These are phyloP conservation scores for Incumbomyces lentus DNA, from an alignment of 2,329 filamentous ascomycete genomes.

Conservation along the genomic window DNA sequence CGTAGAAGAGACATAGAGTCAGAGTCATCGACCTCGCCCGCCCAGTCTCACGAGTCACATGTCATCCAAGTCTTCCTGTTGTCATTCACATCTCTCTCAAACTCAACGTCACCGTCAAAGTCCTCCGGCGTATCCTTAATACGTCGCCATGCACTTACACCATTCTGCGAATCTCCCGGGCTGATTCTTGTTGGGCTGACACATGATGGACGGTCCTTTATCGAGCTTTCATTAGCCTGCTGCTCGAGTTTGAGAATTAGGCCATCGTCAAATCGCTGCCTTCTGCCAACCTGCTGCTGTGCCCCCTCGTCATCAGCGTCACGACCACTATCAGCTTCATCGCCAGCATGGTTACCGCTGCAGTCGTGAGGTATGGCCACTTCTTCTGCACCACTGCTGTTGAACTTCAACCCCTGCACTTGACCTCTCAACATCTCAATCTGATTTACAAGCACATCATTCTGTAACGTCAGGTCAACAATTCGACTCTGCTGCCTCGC, in stretches of 20 bases:
- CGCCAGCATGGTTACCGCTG: not conserved
- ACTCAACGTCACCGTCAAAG: not conserved
- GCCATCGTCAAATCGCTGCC: not conserved
- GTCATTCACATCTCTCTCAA: not conserved
- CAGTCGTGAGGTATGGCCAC: not conserved
- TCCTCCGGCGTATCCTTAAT: not conserved
- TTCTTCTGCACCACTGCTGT: not conserved
- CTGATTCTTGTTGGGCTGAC: no score
- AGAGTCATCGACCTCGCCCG: no score
- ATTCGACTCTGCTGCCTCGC: constrained; percentile 1
- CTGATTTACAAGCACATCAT: constrained; percentile 1
- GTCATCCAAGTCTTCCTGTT: constrained; percentile 8
- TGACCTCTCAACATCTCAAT: not conserved
- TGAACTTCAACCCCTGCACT: not conserved
- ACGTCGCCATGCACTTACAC: not conserved
- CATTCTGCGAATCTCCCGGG: not conserved
- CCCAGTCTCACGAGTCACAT: not conserved
- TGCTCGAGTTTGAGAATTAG: not conserved
- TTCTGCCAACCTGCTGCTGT: not conserved
- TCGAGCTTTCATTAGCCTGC: not conserved
- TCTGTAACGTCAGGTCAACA: not conserved
- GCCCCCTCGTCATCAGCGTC: not conserved
- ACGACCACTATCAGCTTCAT: not conserved
- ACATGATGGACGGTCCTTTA: no score
- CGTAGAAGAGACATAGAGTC: no score